phyloP scores from a whole-genome alignment of 331 rosid genomes.

The Erythrophleum ivorense region DNA sequence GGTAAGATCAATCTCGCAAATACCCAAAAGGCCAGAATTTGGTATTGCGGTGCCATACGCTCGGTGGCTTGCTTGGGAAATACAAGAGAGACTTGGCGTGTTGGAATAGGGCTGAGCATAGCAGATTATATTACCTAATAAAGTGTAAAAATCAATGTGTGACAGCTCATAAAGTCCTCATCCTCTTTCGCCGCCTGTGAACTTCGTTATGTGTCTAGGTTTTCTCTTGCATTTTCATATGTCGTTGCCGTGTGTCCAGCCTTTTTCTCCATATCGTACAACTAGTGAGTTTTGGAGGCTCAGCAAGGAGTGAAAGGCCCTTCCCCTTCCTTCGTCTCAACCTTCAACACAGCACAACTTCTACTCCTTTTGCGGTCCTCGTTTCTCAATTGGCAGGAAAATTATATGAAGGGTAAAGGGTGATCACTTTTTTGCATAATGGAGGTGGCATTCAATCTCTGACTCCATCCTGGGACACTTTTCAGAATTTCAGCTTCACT shows the following conservation, averaged over 20 bases:
- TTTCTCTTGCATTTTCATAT: slow-evolving; percentile 37
- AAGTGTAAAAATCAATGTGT: slow-evolving; percentile 28
- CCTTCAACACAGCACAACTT: not conserved
- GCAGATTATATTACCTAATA: slow-evolving; percentile 24
- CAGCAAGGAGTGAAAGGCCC: slow-evolving; percentile 34
- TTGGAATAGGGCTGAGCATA: slow-evolving; percentile 5
- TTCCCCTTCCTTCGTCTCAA: not conserved
- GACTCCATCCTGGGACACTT: slow-evolving; percentile 44
- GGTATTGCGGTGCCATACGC: not conserved
- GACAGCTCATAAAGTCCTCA: slow-evolving; percentile 26
- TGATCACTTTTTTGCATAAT: slow-evolving; percentile 42
- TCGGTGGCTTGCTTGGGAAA: slow-evolving; percentile 44
- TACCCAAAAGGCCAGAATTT: not conserved
- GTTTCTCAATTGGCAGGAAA: slow-evolving; percentile 38
- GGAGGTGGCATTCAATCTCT: slow-evolving; percentile 70
- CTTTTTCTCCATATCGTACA: slow-evolving; percentile 11
- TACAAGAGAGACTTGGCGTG: slow-evolving; percentile 39
- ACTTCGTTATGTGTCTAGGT: slow-evolving; percentile 22
- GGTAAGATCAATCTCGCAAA: not conserved
- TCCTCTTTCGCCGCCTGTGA: not conserved
- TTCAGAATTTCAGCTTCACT: slow-evolving; percentile 50
- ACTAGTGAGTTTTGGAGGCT: slow-evolving; percentile 40
- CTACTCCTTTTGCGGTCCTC: slow-evolving; percentile 34
- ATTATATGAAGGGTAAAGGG: slow-evolving; percentile 7
- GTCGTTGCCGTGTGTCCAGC: slow-evolving; percentile 1